phyloP scores from a whole-genome alignment of 495 filamentous ascomycete species.

The Trichoderma erinaceum region DNA sequence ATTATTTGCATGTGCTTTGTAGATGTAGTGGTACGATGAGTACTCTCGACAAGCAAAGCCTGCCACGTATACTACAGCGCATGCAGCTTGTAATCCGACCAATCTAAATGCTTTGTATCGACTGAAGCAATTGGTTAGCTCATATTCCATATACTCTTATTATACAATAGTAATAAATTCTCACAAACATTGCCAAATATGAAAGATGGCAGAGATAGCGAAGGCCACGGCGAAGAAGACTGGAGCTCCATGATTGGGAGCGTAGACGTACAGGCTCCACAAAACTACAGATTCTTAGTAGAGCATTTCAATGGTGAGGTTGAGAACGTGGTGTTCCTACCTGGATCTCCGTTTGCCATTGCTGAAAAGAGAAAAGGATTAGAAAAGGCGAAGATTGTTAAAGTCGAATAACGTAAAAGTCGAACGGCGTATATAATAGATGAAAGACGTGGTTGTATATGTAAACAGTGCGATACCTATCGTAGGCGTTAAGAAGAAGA shows the following conservation, averaged over 20 bases:
- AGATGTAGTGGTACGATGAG: constrained; percentile 51
- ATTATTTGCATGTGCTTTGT: constrained; percentile 32
- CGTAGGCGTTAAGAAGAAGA: constrained; percentile 23
- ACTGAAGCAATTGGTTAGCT: too few species aligned
- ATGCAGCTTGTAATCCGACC: constrained; percentile 34
- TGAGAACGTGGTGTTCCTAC: constrained; percentile 18
- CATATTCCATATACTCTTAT: too few species aligned
- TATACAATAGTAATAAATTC: too few species aligned
- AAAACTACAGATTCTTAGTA: constrained; percentile 26
- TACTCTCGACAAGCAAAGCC: constrained; percentile 55
- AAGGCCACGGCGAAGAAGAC: constrained; percentile 64
- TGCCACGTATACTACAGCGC: constrained; percentile 40
- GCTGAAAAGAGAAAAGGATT: constrained; percentile 30
- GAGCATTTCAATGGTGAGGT: background rate
- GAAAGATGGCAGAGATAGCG: constrained; percentile 48
- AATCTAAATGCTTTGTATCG: constrained; percentile 46
- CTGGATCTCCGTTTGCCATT: constrained; percentile 36
- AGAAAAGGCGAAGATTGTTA: constrained; percentile 30
- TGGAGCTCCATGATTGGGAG: constrained; percentile 66
- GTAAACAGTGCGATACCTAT: constrained; percentile 15
- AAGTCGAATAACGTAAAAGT: too few species aligned
- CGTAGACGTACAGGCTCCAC: constrained; percentile 62
- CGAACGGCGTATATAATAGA: background rate
- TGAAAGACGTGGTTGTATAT: background rate
- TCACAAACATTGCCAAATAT: constrained; percentile 62